Percentiles rank a stretch among this genome's conserved stretches.
Evolutionary conservation across 768 basidiomycete species (phyloP).

Genomic region (Amanita rimosa): DNA sequence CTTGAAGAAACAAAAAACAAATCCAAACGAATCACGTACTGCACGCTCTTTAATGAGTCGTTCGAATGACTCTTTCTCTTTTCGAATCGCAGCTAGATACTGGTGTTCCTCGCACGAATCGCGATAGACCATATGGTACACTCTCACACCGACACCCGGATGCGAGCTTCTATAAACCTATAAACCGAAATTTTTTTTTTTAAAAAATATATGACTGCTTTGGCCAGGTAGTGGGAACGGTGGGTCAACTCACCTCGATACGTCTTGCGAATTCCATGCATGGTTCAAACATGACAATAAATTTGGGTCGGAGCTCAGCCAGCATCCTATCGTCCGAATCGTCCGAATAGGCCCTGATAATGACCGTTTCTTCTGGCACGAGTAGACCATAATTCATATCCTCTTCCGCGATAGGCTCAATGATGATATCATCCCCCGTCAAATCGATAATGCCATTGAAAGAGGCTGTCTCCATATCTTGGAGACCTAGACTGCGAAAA

Average conservation of each 20-base stretch:
- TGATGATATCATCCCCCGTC: slow-evolving; percentile 16
- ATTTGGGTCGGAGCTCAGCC: slow-evolving; percentile 79
- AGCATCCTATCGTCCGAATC: slow-evolving; percentile 88
- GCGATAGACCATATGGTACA: slow-evolving; percentile 94
- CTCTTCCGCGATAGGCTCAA: slow-evolving; percentile 28
- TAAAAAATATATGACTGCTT: background rate
- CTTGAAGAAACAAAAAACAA: background rate
- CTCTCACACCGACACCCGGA: slow-evolving; percentile 72
- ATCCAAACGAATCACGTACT: slow-evolving; percentile 33
- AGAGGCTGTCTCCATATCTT: slow-evolving; percentile 1
- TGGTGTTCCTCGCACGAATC: slow-evolving; percentile 93
- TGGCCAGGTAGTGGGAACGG: background rate
- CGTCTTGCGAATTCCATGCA: slow-evolving; percentile 87
- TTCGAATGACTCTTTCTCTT: slow-evolving; percentile 93
- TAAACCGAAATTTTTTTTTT: too few relatives aligned
- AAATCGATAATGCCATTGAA: slow-evolving; percentile 10
- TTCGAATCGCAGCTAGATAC: slow-evolving; percentile 78
- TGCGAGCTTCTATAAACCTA: slow-evolving; percentile 82
- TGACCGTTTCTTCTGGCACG: slow-evolving; percentile 63
- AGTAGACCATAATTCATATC: slow-evolving; percentile 75
- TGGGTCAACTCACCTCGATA: slow-evolving; percentile 54
- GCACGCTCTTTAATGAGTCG: slow-evolving; percentile 85
- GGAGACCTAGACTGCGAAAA: slow-evolving; percentile 27
- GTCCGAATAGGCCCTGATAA: slow-evolving; percentile 83
- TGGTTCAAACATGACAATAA: slow-evolving; percentile 94